Percentiles rank a stretch among this genome's conserved stretches.
phyloP scores from a whole-genome alignment of 169 alveolate genomes.

The Babesia caballi region DNA sequence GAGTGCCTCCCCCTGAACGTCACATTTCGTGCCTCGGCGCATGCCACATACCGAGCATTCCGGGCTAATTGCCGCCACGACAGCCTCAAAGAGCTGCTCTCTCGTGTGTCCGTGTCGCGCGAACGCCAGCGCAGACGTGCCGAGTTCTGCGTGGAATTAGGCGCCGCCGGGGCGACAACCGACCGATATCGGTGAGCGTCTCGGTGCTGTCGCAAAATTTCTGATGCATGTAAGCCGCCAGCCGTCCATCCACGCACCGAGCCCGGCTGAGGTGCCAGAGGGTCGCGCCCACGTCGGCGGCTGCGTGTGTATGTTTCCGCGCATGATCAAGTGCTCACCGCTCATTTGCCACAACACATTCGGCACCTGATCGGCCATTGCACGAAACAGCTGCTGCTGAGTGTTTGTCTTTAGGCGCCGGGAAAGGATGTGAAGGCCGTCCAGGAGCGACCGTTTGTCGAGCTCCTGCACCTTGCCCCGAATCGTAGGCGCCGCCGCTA shows the following conservation, averaged over 20 bases:
- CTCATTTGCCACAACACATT: conserved; percentile 38
- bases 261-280: conserved; percentile 61
- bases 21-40: background rate
- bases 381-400: conserved; percentile 39
- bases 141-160: conserved; percentile 7
- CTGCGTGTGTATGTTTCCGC: background rate
- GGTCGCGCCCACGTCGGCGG: conserved; percentile 26
- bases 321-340: conserved; percentile 1
- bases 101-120: conserved; percentile 54
- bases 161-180: background rate
- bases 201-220: conserved; percentile 25
- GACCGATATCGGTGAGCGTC: conserved; percentile 22
- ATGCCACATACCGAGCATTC: conserved; percentile 14
- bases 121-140: conserved; percentile 57
- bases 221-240: conserved; percentile 18
- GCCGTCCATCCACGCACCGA: conserved; percentile 6
- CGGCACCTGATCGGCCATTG: conserved; percentile 54
- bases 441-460: conserved; percentile 9
- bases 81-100: conserved; percentile 8
- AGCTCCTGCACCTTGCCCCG: conserved; percentile 16
- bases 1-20: conserved; percentile 37
- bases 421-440: conserved; percentile 33
- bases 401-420: conserved; percentile 39
- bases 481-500: conserved; percentile 33
- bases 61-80: background rate